Evolutionary conservation across 371 early-diverging fungal genomes (phyloP), one percentile per base, ranked within the genome.

Genomic region (Rhizomucor miehei): DNA sequence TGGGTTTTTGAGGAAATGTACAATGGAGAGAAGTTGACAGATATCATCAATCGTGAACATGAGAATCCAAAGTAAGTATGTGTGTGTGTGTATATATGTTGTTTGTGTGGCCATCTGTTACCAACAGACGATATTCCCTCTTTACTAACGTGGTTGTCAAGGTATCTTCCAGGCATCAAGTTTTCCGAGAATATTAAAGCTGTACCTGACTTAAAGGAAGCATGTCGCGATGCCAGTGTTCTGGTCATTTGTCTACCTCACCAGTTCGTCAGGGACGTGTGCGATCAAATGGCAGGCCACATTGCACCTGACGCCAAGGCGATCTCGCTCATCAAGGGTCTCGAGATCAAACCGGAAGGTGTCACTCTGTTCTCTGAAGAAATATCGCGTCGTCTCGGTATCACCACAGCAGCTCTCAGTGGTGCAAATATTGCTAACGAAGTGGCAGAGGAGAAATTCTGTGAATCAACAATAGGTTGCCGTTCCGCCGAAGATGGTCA

Each of bases 391-490:
- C 66, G 77, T 11, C 77, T 99, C 21, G 74, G 72, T 23, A 81
- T 98, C 46, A 80, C 84, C 11, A 86, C 92, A 16, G 82, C 88
- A 39, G 92, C 93, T 16, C 71, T 99, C 38, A 94, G 93, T 84
- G 99, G 99, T 37, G 99, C 99, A 45, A 99, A 99, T 74, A 98
- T 99, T 71, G 99, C 99, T 21, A 84, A 81, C 55, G 99, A 99
- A 65, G 93, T 99, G n/a, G 98, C 99, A 1, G 74, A 81, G 60
- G 95, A 93, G 52, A 75, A 90, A 57, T 94, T 98, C 63, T 94
- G 93, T 71, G 99, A 99, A 73, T 88, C 94, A 0, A 99, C 99
- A 0, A 88, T 98, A 52, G 97, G 95, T 21, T 95, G 89, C 68
- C 62, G 67, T 19, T 73, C 81, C 38, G 53, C 51, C 17, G 77